Evolutionary conservation across 768 basidiomycete species (phyloP).

Genomic region (Leucosporidium yakuticum): DNA sequence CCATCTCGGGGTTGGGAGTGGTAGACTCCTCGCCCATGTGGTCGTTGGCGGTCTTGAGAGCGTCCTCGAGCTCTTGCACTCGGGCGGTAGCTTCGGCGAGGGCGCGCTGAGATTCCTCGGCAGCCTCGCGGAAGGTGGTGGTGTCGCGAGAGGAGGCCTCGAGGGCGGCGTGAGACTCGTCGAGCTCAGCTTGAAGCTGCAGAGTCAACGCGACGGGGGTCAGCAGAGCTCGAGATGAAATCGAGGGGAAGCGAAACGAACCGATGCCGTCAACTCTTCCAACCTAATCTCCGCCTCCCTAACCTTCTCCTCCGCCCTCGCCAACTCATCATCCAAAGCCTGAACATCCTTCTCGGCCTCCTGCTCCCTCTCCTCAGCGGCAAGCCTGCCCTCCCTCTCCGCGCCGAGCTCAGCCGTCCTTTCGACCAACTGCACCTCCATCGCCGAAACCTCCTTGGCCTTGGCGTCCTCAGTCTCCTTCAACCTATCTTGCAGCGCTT

Average conservation of each 20-base stretch:
- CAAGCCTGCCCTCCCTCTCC: slow-evolving; percentile 11
- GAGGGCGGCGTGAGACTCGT: slow-evolving; percentile 7
- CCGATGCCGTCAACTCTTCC: no score
- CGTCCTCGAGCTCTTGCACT: slow-evolving; percentile 10
- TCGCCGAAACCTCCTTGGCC: slow-evolving; percentile 11
- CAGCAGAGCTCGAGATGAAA: no score
- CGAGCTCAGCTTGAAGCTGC: slow-evolving; percentile 9
- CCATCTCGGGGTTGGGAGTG: slow-evolving; percentile 14
- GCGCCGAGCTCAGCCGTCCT: slow-evolving; percentile 16
- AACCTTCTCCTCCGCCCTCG: slow-evolving; percentile 6
- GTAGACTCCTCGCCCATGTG: not conserved
- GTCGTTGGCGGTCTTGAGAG: not conserved
- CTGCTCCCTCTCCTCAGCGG: slow-evolving; percentile 11
- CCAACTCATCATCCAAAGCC: slow-evolving; percentile 1
- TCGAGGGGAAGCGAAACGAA: no score
- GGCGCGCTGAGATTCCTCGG: slow-evolving; percentile 1
- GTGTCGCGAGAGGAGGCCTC: not conserved
- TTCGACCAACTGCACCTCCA: slow-evolving; percentile 15
- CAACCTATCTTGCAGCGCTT: slow-evolving; percentile 11
- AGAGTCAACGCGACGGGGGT: no score
- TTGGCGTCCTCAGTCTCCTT: slow-evolving; percentile 15
- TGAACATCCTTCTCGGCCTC: slow-evolving; percentile 9
- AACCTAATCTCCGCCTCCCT: no score
- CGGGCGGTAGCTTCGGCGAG: not conserved
- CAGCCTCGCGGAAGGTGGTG: not conserved